Conservation (phyloP, 2,329 filamentous ascomycete species). For the Capronia epimyces region DNA sequence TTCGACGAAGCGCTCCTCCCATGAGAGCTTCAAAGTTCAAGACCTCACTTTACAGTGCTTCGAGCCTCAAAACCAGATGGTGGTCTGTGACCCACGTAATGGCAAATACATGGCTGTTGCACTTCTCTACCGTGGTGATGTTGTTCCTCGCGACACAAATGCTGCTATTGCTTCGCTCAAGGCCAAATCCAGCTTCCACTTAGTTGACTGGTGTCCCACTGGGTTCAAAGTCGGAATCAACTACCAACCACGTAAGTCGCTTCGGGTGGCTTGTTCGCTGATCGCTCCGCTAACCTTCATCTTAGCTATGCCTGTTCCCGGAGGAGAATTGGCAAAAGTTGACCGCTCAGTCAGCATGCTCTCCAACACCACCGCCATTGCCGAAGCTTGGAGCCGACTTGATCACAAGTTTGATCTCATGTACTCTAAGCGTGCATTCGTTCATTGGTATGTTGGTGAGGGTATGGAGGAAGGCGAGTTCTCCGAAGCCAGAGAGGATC, state of each 20-base stretch:
- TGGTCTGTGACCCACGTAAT: slow-evolving; percentile 60
- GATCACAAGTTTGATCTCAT: slow-evolving; percentile 66
- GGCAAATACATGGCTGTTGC: slow-evolving; percentile 66
- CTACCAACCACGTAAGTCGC: slow-evolving; percentile 49
- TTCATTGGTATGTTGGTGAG: slow-evolving; percentile 76
- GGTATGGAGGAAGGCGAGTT: slow-evolving; percentile 93
- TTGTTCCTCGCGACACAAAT: slow-evolving; percentile 58
- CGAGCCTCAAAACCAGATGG: slow-evolving; percentile 65
- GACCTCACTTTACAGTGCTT: slow-evolving; percentile 66
- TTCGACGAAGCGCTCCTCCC: slow-evolving; percentile 66
- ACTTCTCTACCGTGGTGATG: slow-evolving; percentile 61
- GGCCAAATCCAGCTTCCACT: slow-evolving; percentile 59
- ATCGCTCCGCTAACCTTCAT: slow-evolving; percentile 2
- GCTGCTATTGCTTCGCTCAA: slow-evolving; percentile 58
- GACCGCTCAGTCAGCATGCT: slow-evolving; percentile 58
- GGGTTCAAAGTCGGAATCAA: slow-evolving; percentile 66
- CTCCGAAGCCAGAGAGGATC: slow-evolving; percentile 77
- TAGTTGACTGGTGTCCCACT: slow-evolving; percentile 65
- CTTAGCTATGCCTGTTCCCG: slow-evolving; percentile 45
- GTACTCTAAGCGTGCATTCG: slow-evolving; percentile 64
- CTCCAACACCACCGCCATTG: slow-evolving; percentile 62
- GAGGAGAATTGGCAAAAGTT: slow-evolving; percentile 50
- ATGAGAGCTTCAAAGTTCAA: slow-evolving; percentile 81
- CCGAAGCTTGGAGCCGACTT: slow-evolving; percentile 59
- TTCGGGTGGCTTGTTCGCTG: neutral